phyloP scores from a whole-genome alignment of 352 stramenopile genomes.

The Phytophthora pini region DNA sequence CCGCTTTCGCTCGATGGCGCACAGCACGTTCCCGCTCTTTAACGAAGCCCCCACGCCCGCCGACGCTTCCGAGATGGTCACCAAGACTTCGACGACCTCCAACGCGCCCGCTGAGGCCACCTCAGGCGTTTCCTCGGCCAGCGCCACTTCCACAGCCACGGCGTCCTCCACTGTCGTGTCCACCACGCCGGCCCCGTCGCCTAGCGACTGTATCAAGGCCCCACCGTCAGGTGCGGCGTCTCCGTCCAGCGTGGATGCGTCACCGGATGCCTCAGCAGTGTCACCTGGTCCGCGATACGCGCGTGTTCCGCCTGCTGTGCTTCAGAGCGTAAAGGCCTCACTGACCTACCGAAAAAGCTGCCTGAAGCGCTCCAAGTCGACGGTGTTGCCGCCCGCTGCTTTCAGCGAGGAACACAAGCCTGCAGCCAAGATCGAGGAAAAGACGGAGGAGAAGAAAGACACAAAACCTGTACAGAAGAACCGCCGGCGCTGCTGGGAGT shows the following conservation, averaged over 20 bases:
- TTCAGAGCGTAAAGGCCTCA: conserved; percentile 61
- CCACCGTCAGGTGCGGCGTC: conserved; percentile 13
- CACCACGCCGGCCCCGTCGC: conserved; percentile 17
- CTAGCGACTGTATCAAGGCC: conserved; percentile 39
- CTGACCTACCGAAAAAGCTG: conserved; percentile 72
- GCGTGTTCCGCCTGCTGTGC: conserved; percentile 46
- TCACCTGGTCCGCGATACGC: conserved; percentile 33
- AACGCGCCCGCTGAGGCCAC: conserved; percentile 29
- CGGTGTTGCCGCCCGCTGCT: conserved; percentile 40
- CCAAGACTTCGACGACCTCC: conserved; percentile 43
- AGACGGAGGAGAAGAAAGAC: conserved; percentile 16
- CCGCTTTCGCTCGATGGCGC: conserved; percentile 57
- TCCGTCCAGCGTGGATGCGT: conserved; percentile 27
- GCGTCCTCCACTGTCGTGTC: conserved; percentile 37
- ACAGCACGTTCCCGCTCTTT: conserved; percentile 68
- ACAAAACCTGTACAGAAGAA: conserved; percentile 81
- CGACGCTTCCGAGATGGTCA: conserved; percentile 42
- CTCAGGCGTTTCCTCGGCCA: conserved; percentile 35
- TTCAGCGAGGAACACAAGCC: conserved; percentile 7
- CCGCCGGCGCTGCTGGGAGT: conserved; percentile 88
- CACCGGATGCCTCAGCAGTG: conserved; percentile 4
- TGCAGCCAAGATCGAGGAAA: background rate
- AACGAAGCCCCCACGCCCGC: conserved; percentile 50
- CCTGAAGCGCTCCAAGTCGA: conserved; percentile 73
- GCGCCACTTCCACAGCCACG: conserved; percentile 34